These are phyloP conservation scores for Ganoderma boninense DNA, from an alignment of 1,284 basidiomycete species.

Conservation along the genomic window DNA sequence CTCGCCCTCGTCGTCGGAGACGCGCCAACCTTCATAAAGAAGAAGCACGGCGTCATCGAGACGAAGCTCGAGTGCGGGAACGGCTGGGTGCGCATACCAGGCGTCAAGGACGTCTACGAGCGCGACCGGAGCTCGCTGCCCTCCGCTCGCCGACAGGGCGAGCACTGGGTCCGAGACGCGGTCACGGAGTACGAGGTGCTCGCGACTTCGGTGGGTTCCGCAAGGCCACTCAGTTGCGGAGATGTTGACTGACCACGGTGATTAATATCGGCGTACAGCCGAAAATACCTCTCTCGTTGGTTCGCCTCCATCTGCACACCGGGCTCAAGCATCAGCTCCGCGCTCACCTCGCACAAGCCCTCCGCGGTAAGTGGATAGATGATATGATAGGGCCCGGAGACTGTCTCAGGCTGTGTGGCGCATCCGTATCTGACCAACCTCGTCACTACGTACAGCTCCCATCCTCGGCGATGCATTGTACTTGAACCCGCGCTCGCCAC, in stretches of 20 bases:
- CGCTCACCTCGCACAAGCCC: constrained; percentile 61
- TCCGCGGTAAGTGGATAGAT: constrained; percentile 49
- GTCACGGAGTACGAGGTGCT: constrained; percentile 69
- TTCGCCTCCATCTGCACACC: constrained; percentile 64
- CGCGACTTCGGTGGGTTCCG: constrained; percentile 63
- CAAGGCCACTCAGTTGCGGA: not conserved
- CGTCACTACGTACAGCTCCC: constrained; percentile 55
- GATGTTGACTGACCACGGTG: too few relatives aligned
- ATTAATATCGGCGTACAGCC: constrained; percentile 43
- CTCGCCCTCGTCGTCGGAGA: constrained; percentile 71
- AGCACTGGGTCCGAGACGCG: constrained; percentile 47
- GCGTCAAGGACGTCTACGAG: constrained; percentile 38
- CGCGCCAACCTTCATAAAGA: constrained; percentile 53
- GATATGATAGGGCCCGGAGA: too few relatives aligned
- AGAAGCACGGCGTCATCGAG: constrained; percentile 54
- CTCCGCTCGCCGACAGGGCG: not conserved
- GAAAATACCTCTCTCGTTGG: constrained; percentile 59
- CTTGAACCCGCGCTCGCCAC: constrained; percentile 45
- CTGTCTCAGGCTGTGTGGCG: not conserved
- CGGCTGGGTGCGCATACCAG: constrained; percentile 48
- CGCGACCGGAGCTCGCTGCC: constrained; percentile 24
- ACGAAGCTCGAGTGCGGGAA: constrained; percentile 51
- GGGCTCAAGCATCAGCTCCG: constrained; percentile 80
- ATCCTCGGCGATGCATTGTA: constrained; percentile 68
- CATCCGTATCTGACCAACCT: constrained; percentile 5